A percentile compares a stretch with the other conserved stretches of the same genome.
These are phyloP conservation scores for Myxozyma neotropica DNA, from an alignment of 805 yeast species.

Conservation along the genomic window DNA sequence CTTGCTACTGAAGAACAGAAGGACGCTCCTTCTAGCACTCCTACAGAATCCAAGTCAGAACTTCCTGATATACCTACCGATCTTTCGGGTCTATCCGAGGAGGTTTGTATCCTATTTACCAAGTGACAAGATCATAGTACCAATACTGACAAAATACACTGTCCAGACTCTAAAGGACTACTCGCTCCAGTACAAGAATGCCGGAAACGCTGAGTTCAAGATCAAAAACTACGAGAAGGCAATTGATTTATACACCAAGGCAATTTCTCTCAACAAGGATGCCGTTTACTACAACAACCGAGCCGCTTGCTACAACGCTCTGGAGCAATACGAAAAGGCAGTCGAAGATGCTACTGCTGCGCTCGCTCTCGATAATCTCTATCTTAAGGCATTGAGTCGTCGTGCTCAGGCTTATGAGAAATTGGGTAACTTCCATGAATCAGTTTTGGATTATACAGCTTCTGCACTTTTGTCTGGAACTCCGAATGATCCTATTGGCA, in stretches of 20 bases:
- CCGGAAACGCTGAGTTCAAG: slow-evolving; percentile 82
- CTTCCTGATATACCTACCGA: slow-evolving; percentile 26
- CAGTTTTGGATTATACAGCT: slow-evolving; percentile 89
- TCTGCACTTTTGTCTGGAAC: slow-evolving; percentile 83
- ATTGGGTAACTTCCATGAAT: slow-evolving; percentile 74
- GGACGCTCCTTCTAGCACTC: neutral
- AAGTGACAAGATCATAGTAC: neutral
- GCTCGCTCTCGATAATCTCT: slow-evolving; percentile 81
- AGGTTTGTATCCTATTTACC: slow-evolving; percentile 5
- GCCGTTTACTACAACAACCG: slow-evolving; percentile 93
- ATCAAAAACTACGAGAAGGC: slow-evolving; percentile 72
- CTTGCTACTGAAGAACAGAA: slow-evolving; percentile 1
- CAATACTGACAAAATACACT: neutral
- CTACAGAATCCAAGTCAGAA: neutral
- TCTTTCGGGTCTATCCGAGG: slow-evolving; percentile 50
- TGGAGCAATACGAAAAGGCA: slow-evolving; percentile 78
- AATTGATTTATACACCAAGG: slow-evolving; percentile 74
- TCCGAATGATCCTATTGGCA: slow-evolving; percentile 74
- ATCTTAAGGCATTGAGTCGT: slow-evolving; percentile 87
- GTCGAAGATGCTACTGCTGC: slow-evolving; percentile 87
- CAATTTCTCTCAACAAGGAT: slow-evolving; percentile 68
- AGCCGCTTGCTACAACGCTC: slow-evolving; percentile 91
- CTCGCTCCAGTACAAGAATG: slow-evolving; percentile 79
- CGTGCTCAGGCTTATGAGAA: slow-evolving; percentile 92
- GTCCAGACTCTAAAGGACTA: slow-evolving; percentile 49